These are phyloP conservation scores for Ceratocystis cacaofunesta DNA, from an alignment of 2,329 filamentous ascomycete genomes.

Conservation along the genomic window DNA sequence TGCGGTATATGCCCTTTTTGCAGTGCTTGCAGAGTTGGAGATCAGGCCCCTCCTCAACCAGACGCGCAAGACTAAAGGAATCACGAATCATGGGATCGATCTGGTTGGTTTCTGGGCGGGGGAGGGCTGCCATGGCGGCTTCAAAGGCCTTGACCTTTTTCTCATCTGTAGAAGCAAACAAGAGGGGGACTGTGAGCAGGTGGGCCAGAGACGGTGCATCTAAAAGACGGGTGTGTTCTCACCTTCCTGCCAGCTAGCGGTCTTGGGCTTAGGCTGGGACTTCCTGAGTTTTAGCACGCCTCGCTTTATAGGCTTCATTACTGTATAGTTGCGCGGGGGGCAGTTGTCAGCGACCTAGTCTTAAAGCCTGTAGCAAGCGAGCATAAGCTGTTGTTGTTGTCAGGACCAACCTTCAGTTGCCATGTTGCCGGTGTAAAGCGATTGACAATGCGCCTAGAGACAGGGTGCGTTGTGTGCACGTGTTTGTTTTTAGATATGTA, in stretches of 20 bases:
- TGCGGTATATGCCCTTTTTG: slow-evolving; percentile 71
- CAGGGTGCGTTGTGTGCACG: not conserved
- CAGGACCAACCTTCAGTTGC: slow-evolving; percentile 1
- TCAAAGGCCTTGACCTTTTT: slow-evolving; percentile 38
- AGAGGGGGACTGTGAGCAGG: slow-evolving; percentile 23
- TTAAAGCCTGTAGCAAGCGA: not conserved
- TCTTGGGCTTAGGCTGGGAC: slow-evolving; percentile 43
- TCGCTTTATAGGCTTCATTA: slow-evolving; percentile 4
- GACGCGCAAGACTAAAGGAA: slow-evolving; percentile 67
- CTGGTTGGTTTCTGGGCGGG: slow-evolving; percentile 45
- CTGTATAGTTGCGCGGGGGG: not conserved
- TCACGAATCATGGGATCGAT: slow-evolving; percentile 64
- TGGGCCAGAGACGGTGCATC: not conserved
- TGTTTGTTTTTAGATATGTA: not conserved
- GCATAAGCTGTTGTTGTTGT: not conserved
- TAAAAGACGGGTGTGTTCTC: slow-evolving; percentile 29
- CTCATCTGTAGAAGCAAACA: slow-evolving; percentile 29
- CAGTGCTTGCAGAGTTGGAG: slow-evolving; percentile 84
- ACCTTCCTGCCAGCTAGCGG: slow-evolving; percentile 51
- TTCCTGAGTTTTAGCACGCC: slow-evolving; percentile 49
- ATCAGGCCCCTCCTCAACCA: slow-evolving; percentile 65
- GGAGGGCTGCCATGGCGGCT: slow-evolving; percentile 31
- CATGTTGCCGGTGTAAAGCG: not conserved
- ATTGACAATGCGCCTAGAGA: not conserved
- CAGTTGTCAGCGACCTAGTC: not conserved